phyloP scores from a whole-genome alignment of 108 stramenopile species.

The Epipyxis sp. region DNA sequence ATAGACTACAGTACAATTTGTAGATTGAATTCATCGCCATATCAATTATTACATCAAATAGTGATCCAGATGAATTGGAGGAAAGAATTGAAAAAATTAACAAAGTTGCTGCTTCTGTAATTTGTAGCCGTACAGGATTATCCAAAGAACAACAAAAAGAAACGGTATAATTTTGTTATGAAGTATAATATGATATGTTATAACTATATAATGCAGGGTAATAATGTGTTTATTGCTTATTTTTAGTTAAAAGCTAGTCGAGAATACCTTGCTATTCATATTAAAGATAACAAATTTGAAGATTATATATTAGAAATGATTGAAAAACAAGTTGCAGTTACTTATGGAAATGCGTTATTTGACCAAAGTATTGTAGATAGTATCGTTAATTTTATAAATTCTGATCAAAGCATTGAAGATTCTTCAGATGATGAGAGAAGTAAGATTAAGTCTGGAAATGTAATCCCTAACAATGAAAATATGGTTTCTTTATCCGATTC shows the following conservation, averaged over 20 bases:
- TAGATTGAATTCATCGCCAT: neutral
- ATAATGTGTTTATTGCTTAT: neutral
- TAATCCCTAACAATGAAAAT: neutral
- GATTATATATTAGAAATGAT: neutral
- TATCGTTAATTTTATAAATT: too few species aligned
- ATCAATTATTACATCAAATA: neutral
- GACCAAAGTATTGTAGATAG: too few species aligned
- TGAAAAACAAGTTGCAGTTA: neutral
- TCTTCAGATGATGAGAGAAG: neutral
- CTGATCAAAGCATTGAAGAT: too few species aligned
- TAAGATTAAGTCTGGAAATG: neutral
- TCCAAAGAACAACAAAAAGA: neutral
- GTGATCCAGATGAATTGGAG: conserved; percentile 3
- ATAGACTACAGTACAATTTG: neutral
- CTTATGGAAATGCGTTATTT: too few species aligned
- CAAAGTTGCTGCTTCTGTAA: neutral
- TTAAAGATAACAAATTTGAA: too few species aligned
- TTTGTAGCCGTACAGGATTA: neutral
- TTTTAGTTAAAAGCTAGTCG: neutral
- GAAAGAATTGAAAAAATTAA: neutral
- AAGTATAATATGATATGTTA: neutral
- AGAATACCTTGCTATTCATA: neutral
- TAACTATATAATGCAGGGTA: neutral
- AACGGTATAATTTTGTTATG: neutral
- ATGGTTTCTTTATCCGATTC: neutral